These are phyloP conservation scores for Trametes gibbosa DNA, from an alignment of 768 basidiomycete species.

Conservation along the genomic window DNA sequence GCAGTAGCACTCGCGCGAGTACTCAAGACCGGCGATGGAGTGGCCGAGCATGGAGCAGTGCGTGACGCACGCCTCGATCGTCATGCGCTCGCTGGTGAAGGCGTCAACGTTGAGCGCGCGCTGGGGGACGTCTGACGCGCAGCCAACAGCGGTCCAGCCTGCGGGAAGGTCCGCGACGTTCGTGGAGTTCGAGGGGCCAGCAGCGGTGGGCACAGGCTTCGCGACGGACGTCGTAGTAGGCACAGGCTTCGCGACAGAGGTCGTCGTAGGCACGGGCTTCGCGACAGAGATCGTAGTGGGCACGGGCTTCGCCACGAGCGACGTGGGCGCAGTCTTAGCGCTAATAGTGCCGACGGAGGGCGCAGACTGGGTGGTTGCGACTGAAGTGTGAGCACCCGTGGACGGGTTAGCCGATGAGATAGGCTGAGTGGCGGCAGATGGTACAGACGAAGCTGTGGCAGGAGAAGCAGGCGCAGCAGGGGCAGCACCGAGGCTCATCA, in stretches of 20 bases:
- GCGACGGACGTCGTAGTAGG: not conserved
- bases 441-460: slow-evolving; percentile 11
- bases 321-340: not conserved
- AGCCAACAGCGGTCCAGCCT: slow-evolving; percentile 21
- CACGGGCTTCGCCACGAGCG: not conserved
- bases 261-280: not conserved
- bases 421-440: slow-evolving; percentile 12
- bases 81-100: slow-evolving; percentile 24
- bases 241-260: not conserved
- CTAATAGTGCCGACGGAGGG: slow-evolving; percentile 8
- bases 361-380: slow-evolving; percentile 1
- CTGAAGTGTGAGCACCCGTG: slow-evolving; percentile 1
- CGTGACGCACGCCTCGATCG: slow-evolving; percentile 28
- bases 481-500: slow-evolving; percentile 16
- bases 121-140: slow-evolving; percentile 20
- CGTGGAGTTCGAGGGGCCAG: not conserved
- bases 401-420: slow-evolving; percentile 11
- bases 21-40: slow-evolving; percentile 34
- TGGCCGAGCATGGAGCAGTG: slow-evolving; percentile 30
- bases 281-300: not conserved
- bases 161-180: not conserved
- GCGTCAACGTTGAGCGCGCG: slow-evolving; percentile 26
- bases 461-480: slow-evolving; percentile 1
- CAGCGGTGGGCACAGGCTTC: not conserved
- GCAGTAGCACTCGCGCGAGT: slow-evolving; percentile 23